Base-by-base conservation (phyloP, 2,329 filamentous ascomycete genomes). In the Thermoascus crustaceus region DNA sequence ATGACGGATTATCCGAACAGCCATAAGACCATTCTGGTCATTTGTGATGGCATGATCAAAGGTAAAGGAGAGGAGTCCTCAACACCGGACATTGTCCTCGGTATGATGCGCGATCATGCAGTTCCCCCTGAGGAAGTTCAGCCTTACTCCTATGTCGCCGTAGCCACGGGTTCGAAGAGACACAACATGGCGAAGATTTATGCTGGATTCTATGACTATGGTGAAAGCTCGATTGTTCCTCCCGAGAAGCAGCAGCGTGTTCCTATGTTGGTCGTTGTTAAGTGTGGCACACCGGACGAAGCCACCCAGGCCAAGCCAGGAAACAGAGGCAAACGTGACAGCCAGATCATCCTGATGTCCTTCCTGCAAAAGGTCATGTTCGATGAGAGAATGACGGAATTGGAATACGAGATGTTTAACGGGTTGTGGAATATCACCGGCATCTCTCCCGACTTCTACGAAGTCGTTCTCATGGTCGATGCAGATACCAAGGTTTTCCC, bases 291-390 rank as follows among this genome's bases (percentile, higher is more conserved):
- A 9, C 86, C 86, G 1, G 85, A 86, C 37, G 91, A 98, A 66
- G 74, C 78, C 20, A 71, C 64, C 25, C 82, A 82, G 50, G 73
- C 82, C 38, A 98, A 98, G 66, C 86, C 93, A 8, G 91, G 91
- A 51, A 98, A 98, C 66, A 79, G 91, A 65, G 93, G 91, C 64
- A 98, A 98, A 73, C 85, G 91, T 58, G 91, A 98, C 72, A 94
- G 86, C 69, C 91, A 98, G 63, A 95, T 98, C 55, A 91, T 98
- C 50, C 74, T 98, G 47, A 98, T 98, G 91, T 95, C 88, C 4
- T 98, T 98, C 73, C 69, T 98, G 49, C 91, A 98, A 59, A 98
- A 98, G 69, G 91, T 98, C 56, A 98, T 98, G 91, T 98, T 98
- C 53, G 91, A 98, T 59, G 93, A 98, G 66, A 84, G 91, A 43